Evolutionary conservation across 108 stramenopile species (phyloP).

Genomic region (Phaeodactylum tricornutum): DNA sequence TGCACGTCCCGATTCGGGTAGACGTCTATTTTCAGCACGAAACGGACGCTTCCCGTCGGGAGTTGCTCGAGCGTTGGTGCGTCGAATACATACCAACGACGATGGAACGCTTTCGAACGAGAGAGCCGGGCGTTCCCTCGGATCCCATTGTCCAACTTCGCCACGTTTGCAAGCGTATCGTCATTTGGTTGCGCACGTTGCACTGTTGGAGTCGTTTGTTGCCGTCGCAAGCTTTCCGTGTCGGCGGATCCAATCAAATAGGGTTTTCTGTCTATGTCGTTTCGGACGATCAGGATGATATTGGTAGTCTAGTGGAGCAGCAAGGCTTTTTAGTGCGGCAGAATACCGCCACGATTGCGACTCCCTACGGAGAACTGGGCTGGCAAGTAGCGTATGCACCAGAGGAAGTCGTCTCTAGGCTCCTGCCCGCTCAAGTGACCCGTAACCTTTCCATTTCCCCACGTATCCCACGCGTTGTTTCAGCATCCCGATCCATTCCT

Average conservation of each 20-base stretch:
- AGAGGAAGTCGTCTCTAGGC: conserved; percentile 10
- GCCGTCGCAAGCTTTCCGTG: conserved; percentile 42
- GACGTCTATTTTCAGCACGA: conserved; percentile 77
- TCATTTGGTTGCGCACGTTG: conserved; percentile 50
- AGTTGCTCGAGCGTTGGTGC: conserved; percentile 78
- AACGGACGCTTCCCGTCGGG: conserved; percentile 29
- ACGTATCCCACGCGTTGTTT: too few species aligned
- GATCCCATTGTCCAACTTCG: conserved; percentile 63
- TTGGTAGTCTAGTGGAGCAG: conserved; percentile 11
- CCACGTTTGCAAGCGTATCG: conserved; percentile 60
- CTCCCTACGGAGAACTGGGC: conserved; percentile 45
- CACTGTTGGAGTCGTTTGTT: conserved; percentile 63
- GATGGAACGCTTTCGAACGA: conserved; percentile 6
- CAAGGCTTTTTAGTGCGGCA: conserved; percentile 30
- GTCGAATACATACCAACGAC: conserved; percentile 48
- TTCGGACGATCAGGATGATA: conserved; percentile 30
- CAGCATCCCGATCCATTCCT: too few species aligned
- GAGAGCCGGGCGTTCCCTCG: not conserved
- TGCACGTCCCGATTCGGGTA: conserved; percentile 72
- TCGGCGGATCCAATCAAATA: conserved; percentile 7
- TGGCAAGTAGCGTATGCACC: conserved; percentile 56
- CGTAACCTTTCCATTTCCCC: too few species aligned
- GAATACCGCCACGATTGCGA: conserved; percentile 23
- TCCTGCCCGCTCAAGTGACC: too few species aligned
- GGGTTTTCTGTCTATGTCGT: conserved; percentile 52